phyloP scores from a whole-genome alignment of 2,329 filamentous ascomycete genomes.

The Paraphaeosphaeria sporulosa region DNA sequence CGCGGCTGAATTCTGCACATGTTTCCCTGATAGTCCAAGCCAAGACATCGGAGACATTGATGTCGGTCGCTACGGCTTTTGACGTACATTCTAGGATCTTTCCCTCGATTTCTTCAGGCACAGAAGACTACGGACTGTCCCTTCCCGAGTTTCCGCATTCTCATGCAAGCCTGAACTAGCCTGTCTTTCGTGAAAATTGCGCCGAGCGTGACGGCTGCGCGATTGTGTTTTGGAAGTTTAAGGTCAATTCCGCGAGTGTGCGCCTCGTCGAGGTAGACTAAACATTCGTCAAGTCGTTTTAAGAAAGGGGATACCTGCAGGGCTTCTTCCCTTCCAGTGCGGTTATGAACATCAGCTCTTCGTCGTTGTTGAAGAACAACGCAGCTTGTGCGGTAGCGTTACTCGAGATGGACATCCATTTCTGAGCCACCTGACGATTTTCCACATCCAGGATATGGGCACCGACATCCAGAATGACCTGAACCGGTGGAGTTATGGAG shows the following conservation, averaged over 20 bases:
- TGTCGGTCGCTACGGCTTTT: slow-evolving; percentile 21
- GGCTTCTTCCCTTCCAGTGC: slow-evolving; percentile 54
- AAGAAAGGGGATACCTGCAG: slow-evolving; percentile 67
- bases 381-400: slow-evolving; percentile 48
- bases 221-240: slow-evolving; percentile 64
- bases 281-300: slow-evolving; percentile 63
- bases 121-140: slow-evolving; percentile 72
- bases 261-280: slow-evolving; percentile 74
- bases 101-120: slow-evolving; percentile 63
- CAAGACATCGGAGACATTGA: slow-evolving; percentile 64
- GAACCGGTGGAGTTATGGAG: slow-evolving; percentile 49
- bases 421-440: slow-evolving; percentile 52
- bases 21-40: slow-evolving; percentile 68
- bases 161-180: slow-evolving; percentile 71
- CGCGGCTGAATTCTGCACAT: slow-evolving; percentile 56
- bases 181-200: slow-evolving; percentile 71
- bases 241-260: slow-evolving; percentile 77
- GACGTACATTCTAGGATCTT: slow-evolving; percentile 54
- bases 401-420: slow-evolving; percentile 61
- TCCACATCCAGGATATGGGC: slow-evolving; percentile 72
- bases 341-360: slow-evolving; percentile 65
- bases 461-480: slow-evolving; percentile 74
- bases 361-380: slow-evolving; percentile 65
- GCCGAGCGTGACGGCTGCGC: slow-evolving; percentile 73
- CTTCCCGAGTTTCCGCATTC: slow-evolving; percentile 72